Evolutionary conservation across 805 yeast species (phyloP), one percentile per base, ranked within the genome.

Genomic region (Ogataea sp.): DNA sequence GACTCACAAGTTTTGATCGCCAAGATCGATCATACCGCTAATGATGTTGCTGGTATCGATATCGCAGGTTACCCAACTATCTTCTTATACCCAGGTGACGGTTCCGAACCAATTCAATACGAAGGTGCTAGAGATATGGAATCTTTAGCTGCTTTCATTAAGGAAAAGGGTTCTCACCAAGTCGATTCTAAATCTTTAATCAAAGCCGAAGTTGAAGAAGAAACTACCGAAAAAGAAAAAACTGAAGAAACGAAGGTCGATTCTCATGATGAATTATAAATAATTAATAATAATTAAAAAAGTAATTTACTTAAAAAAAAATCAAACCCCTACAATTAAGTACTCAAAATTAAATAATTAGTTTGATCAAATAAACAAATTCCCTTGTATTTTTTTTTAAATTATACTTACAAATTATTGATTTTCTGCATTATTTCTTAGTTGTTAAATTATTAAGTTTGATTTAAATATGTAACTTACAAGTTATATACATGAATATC

Each of bases 1-100:
- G 59, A 64, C 39, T 65, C 65, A 39, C 70, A 78, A 58, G 83
- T 90, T 43, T 59, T 78, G 32, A 67, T 93, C 55, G 96, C 96
- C 50, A 78, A 89, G 63, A 65, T 93, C 41, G 96, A 93, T 65
- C 95, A 90, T 60, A 82, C 95, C 43, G 71, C 69, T 51, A 93
- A 93, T 61, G 98, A 93, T 61, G 86, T 90, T 44, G 44, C 51
- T 9, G 81, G 78, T 42, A 83, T 84, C 49, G 80, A 78, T 35
- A 80, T 93, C 51, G 68, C 74, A 47, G 96, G 97, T 41, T 93
- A 85, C 73, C 98, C 98, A 65, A 90, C 97, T 41, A 68, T 93
- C 52, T 73, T 83, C 57, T 73, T 90, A 42, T 93, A 80, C 72
- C 96, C 96, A 55, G 97, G 96, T 47, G 75, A 78, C 56, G 75